Evolutionary conservation across 108 stramenopile genomes (phyloP), one percentile per base, ranked within the genome.

Genomic region (Chaetoceros tenuissimus): DNA sequence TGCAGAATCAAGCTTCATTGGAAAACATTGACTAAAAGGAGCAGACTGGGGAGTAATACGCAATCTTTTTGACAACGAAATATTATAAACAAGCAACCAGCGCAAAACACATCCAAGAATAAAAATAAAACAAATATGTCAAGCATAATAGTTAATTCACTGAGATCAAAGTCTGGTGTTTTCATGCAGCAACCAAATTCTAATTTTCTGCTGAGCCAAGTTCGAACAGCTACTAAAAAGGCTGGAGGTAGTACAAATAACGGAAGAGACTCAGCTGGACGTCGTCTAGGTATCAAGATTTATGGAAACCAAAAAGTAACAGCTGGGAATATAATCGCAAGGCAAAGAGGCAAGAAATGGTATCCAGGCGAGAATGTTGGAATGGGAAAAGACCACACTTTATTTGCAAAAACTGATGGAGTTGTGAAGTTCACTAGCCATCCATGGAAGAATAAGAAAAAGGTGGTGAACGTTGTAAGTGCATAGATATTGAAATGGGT

Each of bases 261-360:
- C 64, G 96, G 96, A 0, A 77, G 97, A 16, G 95, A 99, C 70
- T 97, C 96, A 2, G 74, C 74, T 23, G 96, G 97, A 17, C 79
- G 92, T 54, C 83, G 98, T 21, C 72, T 98, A 27, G 98, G 98
- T 44, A 80, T 99, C 48, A 99, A 99, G 61, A 76, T 92, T 2
- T 90, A 72, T 46, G 90, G 89, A 24, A 85, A 90, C 21, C 59
- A 50, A 31, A 16, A 59, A 7, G 95, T 89, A 61, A 82, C 72
- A 28, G 77, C 92, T 20, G 97, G 97, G 27, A 84, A 81, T 43
- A 99, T 99, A 52, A 80, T 99, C n/a, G 79, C 98, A 0, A 79
- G 98, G 45, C 98, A 99, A 64, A 74, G 98, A 8, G 98, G 98
- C 24, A 81, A 74, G 52, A 95, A 87, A 57, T 96, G 86, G 52